These are phyloP conservation scores for Fusarium sambucinum DNA, from an alignment of 2,329 filamentous ascomycete genomes.

Conservation along the genomic window DNA sequence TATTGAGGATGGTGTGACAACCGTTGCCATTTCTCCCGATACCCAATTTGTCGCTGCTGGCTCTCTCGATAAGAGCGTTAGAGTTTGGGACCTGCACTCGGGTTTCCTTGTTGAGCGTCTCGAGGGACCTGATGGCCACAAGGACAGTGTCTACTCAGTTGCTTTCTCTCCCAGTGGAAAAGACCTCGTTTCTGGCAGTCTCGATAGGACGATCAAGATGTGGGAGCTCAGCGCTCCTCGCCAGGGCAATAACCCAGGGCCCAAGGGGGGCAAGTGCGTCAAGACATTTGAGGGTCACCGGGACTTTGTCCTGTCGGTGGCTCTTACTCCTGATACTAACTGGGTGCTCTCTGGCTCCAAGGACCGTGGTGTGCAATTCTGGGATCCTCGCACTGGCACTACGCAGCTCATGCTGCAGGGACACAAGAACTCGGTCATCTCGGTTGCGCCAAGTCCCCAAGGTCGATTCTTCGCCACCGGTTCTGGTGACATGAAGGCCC, in stretches of 20 bases:
- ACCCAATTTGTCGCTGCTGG: conserved; percentile 94
- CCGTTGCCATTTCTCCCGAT: conserved; percentile 96
- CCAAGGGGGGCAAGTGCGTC: conserved; percentile 91
- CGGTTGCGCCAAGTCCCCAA: conserved; percentile 90
- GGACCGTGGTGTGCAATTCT: conserved; percentile 97
- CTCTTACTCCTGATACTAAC: conserved; percentile 89
- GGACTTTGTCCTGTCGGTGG: conserved; percentile 96
- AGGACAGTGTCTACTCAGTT: conserved; percentile 96
- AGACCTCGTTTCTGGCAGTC: conserved; percentile 91
- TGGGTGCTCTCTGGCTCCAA: conserved; percentile 99
- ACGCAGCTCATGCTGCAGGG: conserved; percentile 99
- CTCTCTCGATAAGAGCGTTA: conserved; percentile 96
- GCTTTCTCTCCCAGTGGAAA: conserved; percentile 95
- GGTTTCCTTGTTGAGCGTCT: conserved; percentile 91
- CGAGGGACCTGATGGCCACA: conserved; percentile 93
- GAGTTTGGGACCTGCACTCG: conserved; percentile 92
- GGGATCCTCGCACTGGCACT: conserved; percentile 92
- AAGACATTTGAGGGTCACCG: conserved; percentile 98
- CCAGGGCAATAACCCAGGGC: conserved; percentile 72
- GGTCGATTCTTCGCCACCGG: conserved; percentile 94
- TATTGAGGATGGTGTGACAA: conserved; percentile 97
- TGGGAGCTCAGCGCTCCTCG: conserved; percentile 88
- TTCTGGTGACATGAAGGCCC: conserved; percentile 95
- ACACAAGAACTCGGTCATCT: conserved; percentile 99
- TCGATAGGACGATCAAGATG: conserved; percentile 99